Conservation (phyloP, 164 flowering plant species). For the Amborella trichopoda region DNA sequence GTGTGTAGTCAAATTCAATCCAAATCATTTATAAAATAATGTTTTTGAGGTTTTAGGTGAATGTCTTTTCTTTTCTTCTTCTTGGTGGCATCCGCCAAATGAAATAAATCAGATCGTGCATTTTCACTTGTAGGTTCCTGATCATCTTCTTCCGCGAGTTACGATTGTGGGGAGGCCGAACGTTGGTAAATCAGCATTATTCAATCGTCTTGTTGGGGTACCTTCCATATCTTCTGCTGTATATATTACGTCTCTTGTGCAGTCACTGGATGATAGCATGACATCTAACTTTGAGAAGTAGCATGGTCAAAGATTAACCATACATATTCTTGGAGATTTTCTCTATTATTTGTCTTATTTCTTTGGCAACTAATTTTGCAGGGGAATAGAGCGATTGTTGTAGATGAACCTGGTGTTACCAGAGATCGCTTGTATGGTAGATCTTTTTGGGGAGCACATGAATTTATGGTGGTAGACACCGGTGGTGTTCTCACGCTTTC, state of each 20-base stretch:
- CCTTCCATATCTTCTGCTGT: background rate
- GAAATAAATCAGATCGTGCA: background rate
- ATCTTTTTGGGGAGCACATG: slow-evolving; percentile 84
- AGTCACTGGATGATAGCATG: too few species aligned
- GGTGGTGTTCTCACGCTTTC: slow-evolving; percentile 87
- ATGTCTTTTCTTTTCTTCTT: background rate
- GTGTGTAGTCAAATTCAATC: background rate
- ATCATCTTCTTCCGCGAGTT: slow-evolving; percentile 80
- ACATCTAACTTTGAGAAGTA: too few species aligned
- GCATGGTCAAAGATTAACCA: too few species aligned
- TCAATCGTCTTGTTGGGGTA: slow-evolving; percentile 98
- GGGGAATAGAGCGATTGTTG: slow-evolving; percentile 92
- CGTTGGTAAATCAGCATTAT: slow-evolving; percentile 98
- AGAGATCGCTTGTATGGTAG: slow-evolving; percentile 96
- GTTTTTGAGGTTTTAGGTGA: background rate
- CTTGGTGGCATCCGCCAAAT: background rate
- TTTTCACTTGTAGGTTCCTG: slow-evolving; percentile 56
- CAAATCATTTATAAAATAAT: background rate
- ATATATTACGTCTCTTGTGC: too few species aligned
- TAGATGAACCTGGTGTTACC: slow-evolving; percentile 98
- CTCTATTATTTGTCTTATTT: background rate
- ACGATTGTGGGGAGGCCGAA: slow-evolving; percentile 97
- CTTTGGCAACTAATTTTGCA: slow-evolving; percentile 9
- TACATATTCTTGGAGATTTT: too few species aligned
- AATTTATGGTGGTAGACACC: slow-evolving; percentile 92